Base-by-base conservation (phyloP, 768 basidiomycete genomes). In the Tulasnella sp. region DNA sequence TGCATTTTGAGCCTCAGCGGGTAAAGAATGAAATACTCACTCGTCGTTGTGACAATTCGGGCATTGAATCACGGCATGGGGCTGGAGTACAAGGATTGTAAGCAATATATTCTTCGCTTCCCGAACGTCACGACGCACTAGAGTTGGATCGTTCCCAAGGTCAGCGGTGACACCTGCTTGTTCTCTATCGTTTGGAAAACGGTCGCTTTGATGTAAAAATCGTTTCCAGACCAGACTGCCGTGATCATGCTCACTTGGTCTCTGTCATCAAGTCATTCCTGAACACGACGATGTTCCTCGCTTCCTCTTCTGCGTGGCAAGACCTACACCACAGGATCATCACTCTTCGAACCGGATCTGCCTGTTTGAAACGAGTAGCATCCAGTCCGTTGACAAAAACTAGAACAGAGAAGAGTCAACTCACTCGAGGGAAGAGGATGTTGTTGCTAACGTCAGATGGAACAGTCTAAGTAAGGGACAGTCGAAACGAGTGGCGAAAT, bases 241-340 rank as follows among this genome's bases (percentile, higher is more conserved):
- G 53, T 27, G 9, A 24, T 27, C 45, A 48, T 29, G 70, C 75
- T 65, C 66, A 94, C 94, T 90, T 92, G 59, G 93, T 92, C 34
- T 92, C 85, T 0, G 88, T 94, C 65, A 96, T 73, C 73, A 97
- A 72, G 72, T 97, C 94, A 60, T 98, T 94, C 67, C 83, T 77
- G 68, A 96, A 97, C 17, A 98, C 92, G 66, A 89, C 90, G 65
- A 83, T 83, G 70, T 92, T 91, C 19, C 87, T 84, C 24, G 84
- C 83, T 61, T 83, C 80, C 72, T 96, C 91, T 63, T 88, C 83
- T 70, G 87, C 90, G 1, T 75, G 71, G 70, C 93, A 97, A 67
- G 94, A 96, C 51, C 92, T 80, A 69, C 93, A 97, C 1, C 85
- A 85, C 65, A 92, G 93, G 44, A 92, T 80, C 80, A 97, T 85